Conservation (phyloP, 2,329 filamentous ascomycete genomes). For the Elsinoe arachidis region DNA sequence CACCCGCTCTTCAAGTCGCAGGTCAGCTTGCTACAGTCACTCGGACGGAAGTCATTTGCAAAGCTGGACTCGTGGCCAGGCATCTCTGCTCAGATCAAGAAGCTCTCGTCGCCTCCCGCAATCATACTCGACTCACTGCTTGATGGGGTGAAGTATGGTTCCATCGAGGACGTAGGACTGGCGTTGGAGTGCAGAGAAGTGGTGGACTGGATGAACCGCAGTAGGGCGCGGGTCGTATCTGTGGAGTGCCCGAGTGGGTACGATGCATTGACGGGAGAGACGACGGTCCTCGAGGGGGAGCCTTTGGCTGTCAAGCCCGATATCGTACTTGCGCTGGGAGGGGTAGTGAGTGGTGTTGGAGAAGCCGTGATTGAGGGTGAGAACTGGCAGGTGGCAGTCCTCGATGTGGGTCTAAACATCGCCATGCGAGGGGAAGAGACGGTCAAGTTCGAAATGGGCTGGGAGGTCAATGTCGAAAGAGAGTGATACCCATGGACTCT, state of each 20-base stretch:
- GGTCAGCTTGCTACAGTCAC: constrained; percentile 65
- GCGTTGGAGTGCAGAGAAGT: constrained; percentile 79
- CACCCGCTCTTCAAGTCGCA: constrained; percentile 75
- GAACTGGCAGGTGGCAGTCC: constrained; percentile 71
- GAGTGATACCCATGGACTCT: constrained; percentile 4
- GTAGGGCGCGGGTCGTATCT: constrained; percentile 70
- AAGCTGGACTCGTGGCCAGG: constrained; percentile 57
- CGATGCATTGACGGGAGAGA: constrained; percentile 65
- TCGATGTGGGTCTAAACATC: constrained; percentile 60
- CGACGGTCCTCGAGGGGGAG: constrained; percentile 59
- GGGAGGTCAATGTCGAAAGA: constrained; percentile 5
- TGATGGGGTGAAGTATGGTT: constrained; percentile 81
- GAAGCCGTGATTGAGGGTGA: constrained; percentile 61
- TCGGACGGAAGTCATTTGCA: constrained; percentile 41
- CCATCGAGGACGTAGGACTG: constrained; percentile 65
- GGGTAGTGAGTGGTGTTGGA: constrained; percentile 75
- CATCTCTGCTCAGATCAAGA: constrained; percentile 44
- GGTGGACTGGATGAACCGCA: constrained; percentile 88
- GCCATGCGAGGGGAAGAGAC: constrained; percentile 3
- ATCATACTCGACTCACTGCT: constrained; percentile 84
- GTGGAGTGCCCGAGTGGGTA: constrained; percentile 89
- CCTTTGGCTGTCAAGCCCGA: constrained; percentile 73
- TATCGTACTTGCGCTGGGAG: constrained; percentile 76
- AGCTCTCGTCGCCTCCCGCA: constrained; percentile 57
- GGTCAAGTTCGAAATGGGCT: neutral